A percentile compares a stretch with the other conserved stretches of the same genome.
Evolutionary conservation across 345 rosid genomes (phyloP).

Genomic region (Combretum micranthum): DNA sequence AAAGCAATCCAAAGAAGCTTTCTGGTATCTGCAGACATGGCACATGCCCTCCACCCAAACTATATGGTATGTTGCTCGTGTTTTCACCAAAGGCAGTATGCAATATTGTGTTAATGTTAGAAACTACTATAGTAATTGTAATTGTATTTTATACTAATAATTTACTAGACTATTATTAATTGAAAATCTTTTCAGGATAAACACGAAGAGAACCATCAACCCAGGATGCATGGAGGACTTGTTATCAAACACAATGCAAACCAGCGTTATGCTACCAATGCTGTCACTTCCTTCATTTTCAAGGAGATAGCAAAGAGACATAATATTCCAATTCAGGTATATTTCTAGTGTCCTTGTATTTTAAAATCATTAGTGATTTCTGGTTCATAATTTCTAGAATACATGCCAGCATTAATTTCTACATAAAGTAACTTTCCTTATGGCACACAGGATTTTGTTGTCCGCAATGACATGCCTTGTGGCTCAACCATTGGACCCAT

Average conservation of each 20-base stretch:
- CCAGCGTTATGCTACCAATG: constrained; percentile 94
- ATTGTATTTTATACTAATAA: no score
- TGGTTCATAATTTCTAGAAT: neutral
- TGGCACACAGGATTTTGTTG: constrained; percentile 75
- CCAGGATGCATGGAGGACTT: constrained; percentile 96
- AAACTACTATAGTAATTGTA: no score
- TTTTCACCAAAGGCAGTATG: constrained; percentile 1
- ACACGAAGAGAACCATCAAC: constrained; percentile 97
- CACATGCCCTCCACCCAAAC: constrained; percentile 96
- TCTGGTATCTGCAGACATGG: constrained; percentile 97
- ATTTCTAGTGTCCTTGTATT: neutral
- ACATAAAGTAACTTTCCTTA: no score
- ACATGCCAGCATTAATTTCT: neutral
- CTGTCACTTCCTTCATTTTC: constrained; percentile 76
- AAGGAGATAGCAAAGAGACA: constrained; percentile 74
- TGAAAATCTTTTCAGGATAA: constrained; percentile 52
- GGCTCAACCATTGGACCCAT: constrained; percentile 99
- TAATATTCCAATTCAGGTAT: constrained; percentile 75
- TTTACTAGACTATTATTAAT: neutral
- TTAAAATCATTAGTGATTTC: no score
- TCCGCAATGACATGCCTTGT: constrained; percentile 89
- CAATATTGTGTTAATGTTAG: constrained; percentile 3
- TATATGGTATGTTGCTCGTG: constrained; percentile 42
- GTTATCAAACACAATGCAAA: constrained; percentile 95
- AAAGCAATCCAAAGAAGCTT: constrained; percentile 87